These are phyloP conservation scores for Chloranthus sessilifolius DNA, from an alignment of 164 flowering plant genomes.

Conservation along the genomic window DNA sequence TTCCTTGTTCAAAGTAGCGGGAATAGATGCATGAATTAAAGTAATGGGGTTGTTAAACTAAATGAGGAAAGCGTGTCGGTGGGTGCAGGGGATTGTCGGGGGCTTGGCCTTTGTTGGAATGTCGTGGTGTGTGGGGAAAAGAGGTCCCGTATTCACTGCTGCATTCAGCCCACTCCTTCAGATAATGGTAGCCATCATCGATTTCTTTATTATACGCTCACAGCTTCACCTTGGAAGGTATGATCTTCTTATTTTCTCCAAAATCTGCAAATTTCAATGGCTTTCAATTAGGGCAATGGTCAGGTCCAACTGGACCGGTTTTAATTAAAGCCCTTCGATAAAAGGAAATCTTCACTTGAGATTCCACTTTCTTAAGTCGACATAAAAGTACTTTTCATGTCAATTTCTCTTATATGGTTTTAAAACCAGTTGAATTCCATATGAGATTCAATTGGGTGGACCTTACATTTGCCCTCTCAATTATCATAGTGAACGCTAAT, in stretches of 20 bases:
- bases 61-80: no score
- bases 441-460: not conserved
- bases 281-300: not conserved
- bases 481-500: no score
- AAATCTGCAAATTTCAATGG: not conserved
- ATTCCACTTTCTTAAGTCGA: not conserved
- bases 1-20: no score
- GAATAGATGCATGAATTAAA: no score
- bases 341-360: not conserved
- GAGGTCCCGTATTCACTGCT: slow-evolving; percentile 84
- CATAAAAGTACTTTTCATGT: not conserved
- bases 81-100: slow-evolving; percentile 51
- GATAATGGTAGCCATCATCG: slow-evolving; percentile 60
- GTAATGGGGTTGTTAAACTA: no score
- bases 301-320: not conserved
- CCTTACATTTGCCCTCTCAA: not conserved
- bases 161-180: slow-evolving; percentile 83
- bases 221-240: slow-evolving; percentile 75
- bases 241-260: not conserved
- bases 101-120: slow-evolving; percentile 66
- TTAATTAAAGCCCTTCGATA: not conserved
- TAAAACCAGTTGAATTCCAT: slow-evolving; percentile 1
- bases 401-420: not conserved
- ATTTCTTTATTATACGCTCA: slow-evolving; percentile 47
- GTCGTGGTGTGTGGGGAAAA: slow-evolving; percentile 85